Percentiles rank a stretch among this genome's conserved stretches.
Conservation (phyloP, 305 asterid species). For the Fraxinus paxiana region DNA sequence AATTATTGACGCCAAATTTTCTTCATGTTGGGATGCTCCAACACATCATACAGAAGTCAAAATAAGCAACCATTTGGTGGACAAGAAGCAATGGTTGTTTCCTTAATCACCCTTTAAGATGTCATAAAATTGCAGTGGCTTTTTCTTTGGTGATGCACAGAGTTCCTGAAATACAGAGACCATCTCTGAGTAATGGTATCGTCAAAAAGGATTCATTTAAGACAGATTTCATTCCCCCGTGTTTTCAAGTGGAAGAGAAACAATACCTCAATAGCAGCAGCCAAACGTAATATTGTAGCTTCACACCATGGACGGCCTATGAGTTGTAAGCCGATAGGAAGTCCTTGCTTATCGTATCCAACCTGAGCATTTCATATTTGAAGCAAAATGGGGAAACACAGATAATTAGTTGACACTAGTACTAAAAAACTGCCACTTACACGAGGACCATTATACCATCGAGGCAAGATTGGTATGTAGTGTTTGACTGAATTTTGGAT, state of each 20-base stretch:
- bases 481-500: neutral
- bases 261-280: constrained; percentile 82
- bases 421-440: neutral
- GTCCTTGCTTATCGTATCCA: constrained; percentile 93
- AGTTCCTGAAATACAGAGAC: constrained; percentile 50
- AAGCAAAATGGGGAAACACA: neutral
- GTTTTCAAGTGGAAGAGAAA: neutral
- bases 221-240: neutral
- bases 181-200: constrained; percentile 14
- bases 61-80: constrained; percentile 1
- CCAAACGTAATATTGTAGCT: constrained; percentile 81
- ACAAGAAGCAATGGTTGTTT: neutral
- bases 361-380: constrained; percentile 41
- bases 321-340: constrained; percentile 87
- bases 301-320: constrained; percentile 98
- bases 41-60: neutral
- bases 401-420: neutral
- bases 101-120: constrained; percentile 57
- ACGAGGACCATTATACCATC: neutral
- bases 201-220: neutral
- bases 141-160: constrained; percentile 59
- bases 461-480: neutral
- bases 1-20: neutral
- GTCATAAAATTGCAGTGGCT: constrained; percentile 70
- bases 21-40: neutral